Percentiles rank a stretch among this genome's conserved stretches.
Conservation (phyloP, 805 yeast species). For the Suhomyces sp. region DNA sequence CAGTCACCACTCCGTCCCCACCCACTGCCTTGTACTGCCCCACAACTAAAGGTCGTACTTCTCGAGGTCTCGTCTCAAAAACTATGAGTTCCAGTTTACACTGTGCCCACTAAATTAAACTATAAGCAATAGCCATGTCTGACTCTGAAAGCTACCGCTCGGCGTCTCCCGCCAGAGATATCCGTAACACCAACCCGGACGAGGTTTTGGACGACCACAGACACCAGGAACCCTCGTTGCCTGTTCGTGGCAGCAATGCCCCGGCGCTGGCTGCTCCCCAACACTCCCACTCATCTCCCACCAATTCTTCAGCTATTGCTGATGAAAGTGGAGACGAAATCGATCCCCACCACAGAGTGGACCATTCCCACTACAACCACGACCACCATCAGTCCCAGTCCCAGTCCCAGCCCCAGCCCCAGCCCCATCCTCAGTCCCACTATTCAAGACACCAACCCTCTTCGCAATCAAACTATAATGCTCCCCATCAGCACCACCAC, state of each 20-base stretch:
- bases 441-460: no score
- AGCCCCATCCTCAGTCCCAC: not conserved
- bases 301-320: slow-evolving; percentile 4
- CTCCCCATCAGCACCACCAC: no score
- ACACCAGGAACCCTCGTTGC: slow-evolving; percentile 36
- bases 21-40: slow-evolving; percentile 2
- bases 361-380: not conserved
- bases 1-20: slow-evolving; percentile 3
- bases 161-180: slow-evolving; percentile 24
- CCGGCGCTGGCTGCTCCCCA: slow-evolving; percentile 17
- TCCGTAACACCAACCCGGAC: slow-evolving; percentile 25
- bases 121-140: slow-evolving; percentile 28
- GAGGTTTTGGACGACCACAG: slow-evolving; percentile 42
- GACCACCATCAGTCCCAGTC: not conserved
- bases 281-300: no score
- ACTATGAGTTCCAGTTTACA: slow-evolving; percentile 8
- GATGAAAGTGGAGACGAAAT: slow-evolving; percentile 8
- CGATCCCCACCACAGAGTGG: not conserved
- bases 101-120: not conserved
- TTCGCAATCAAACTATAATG: no score
- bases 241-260: slow-evolving; percentile 13
- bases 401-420: not conserved
- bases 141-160: slow-evolving; percentile 39
- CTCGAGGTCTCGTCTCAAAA: slow-evolving; percentile 2
- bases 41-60: slow-evolving; percentile 4